These are phyloP conservation scores for Cutaneotrichosporon cavernicola DNA, from an alignment of 1,284 basidiomycete genomes.

Conservation along the genomic window DNA sequence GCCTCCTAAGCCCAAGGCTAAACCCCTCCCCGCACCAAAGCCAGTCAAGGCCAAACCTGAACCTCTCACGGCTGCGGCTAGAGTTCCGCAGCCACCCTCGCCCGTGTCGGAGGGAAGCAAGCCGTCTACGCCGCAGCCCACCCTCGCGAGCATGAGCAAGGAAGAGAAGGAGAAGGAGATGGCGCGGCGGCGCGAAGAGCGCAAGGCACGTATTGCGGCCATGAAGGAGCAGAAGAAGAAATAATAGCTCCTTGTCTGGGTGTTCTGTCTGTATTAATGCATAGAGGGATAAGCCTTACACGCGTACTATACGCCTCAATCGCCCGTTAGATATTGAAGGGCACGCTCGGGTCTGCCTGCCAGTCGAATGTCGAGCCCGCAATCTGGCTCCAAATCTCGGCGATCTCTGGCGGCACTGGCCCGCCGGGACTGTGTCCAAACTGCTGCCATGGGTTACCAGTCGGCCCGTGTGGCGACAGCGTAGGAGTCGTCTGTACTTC, in stretches of 20 bases:
- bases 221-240: constrained; percentile 50
- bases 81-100: constrained; percentile 18
- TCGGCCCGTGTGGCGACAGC: not conserved
- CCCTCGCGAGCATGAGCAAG: constrained; percentile 62
- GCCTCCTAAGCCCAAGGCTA: constrained; percentile 11
- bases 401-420: constrained; percentile 23
- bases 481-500: not conserved
- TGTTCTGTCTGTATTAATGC: not conserved
- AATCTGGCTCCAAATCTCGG: constrained; percentile 49
- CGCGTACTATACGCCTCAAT: not conserved
- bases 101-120: constrained; percentile 11
- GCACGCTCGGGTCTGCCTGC: constrained; percentile 50
- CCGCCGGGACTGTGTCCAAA: constrained; percentile 18
- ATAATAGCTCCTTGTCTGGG: too few relatives aligned
- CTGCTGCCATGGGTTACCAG: not conserved
- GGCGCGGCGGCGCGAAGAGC: constrained; percentile 80
- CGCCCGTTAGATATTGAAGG: constrained; percentile 43
- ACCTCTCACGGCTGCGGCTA: not conserved
- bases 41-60: constrained; percentile 12
- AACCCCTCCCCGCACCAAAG: constrained; percentile 9
- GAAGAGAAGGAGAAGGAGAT: constrained; percentile 88
- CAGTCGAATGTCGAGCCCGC: constrained; percentile 46
- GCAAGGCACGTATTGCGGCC: constrained; percentile 60
- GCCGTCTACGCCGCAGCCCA: constrained; percentile 29
- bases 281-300: not conserved